These are phyloP conservation scores for Penicillium hesseltinei DNA, from an alignment of 2,329 filamentous ascomycete genomes.

Conservation along the genomic window DNA sequence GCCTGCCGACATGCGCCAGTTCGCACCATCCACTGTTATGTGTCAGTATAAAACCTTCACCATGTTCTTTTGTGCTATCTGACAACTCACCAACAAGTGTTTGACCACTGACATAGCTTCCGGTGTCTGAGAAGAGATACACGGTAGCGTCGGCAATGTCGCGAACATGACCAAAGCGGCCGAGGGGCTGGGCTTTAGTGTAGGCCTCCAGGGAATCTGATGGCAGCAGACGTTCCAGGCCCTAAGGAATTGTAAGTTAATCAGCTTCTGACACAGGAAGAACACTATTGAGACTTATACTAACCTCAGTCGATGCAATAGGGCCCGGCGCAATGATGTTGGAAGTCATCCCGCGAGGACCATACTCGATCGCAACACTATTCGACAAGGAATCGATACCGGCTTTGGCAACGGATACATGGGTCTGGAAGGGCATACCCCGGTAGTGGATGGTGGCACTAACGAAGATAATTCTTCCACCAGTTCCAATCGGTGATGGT, in stretches of 20 bases:
- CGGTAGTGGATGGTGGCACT: slow-evolving; percentile 91
- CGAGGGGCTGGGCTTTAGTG: slow-evolving; percentile 62
- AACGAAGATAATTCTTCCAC: slow-evolving; percentile 84
- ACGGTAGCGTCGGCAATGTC: slow-evolving; percentile 93
- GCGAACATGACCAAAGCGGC: slow-evolving; percentile 73
- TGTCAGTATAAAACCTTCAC: background rate
- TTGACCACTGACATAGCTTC: slow-evolving; percentile 81
- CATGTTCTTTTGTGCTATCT: background rate
- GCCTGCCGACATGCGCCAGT: slow-evolving; percentile 39
- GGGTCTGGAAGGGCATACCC: slow-evolving; percentile 78
- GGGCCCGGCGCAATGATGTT: slow-evolving; percentile 89
- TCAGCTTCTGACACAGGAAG: background rate
- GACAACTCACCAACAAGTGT: slow-evolving; percentile 60
- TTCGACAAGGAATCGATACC: slow-evolving; percentile 81
- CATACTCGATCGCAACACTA: slow-evolving; percentile 82
- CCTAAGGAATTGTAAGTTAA: slow-evolving; percentile 36
- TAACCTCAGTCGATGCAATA: slow-evolving; percentile 73
- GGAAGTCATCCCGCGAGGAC: slow-evolving; percentile 78
- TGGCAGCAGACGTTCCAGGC: slow-evolving; percentile 63
- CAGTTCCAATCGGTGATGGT: slow-evolving; percentile 54
- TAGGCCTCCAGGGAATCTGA: slow-evolving; percentile 51
- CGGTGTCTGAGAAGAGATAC: slow-evolving; percentile 81
- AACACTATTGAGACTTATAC: background rate
- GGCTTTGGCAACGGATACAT: slow-evolving; percentile 89
- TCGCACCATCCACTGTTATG: slow-evolving; percentile 40